These are phyloP conservation scores for Vitis rupestris DNA, from an alignment of 164 flowering plant genomes.

Conservation along the genomic window DNA sequence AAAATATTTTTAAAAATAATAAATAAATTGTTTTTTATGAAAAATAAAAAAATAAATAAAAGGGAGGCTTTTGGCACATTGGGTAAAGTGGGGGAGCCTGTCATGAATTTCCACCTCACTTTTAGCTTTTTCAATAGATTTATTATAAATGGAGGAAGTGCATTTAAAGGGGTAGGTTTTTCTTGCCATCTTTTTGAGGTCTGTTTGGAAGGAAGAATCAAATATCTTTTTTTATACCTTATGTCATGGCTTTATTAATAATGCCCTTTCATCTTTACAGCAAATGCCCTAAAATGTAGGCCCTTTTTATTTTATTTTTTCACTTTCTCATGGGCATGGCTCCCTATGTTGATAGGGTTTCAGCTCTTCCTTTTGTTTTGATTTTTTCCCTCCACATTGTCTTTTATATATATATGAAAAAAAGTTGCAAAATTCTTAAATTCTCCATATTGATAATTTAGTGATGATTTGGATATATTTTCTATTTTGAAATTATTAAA, in stretches of 20 bases:
- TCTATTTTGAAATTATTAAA: too few species aligned
- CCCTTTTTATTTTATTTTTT: neutral
- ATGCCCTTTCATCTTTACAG: conserved; percentile 3
- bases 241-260: conserved; percentile 4
- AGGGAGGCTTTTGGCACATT: neutral
- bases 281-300: conserved; percentile 9
- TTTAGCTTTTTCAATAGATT: neutral
- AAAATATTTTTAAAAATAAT: neutral
- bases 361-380: neutral
- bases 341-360: neutral
- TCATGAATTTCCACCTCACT: neutral
- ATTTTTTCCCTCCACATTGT: neutral
- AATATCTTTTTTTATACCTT: neutral
- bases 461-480: too few species aligned
- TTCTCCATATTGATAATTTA: too few species aligned
- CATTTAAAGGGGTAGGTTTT: neutral
- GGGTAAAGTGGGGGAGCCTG: neutral
- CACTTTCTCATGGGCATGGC: neutral
- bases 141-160: neutral
- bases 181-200: neutral
- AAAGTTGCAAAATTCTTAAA: too few species aligned
- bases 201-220: neutral
- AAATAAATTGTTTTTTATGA: neutral
- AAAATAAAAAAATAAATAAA: neutral
- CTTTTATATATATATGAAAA: neutral